Conservation (phyloP, 108 stramenopile genomes). For the Skeletonema grethae region DNA sequence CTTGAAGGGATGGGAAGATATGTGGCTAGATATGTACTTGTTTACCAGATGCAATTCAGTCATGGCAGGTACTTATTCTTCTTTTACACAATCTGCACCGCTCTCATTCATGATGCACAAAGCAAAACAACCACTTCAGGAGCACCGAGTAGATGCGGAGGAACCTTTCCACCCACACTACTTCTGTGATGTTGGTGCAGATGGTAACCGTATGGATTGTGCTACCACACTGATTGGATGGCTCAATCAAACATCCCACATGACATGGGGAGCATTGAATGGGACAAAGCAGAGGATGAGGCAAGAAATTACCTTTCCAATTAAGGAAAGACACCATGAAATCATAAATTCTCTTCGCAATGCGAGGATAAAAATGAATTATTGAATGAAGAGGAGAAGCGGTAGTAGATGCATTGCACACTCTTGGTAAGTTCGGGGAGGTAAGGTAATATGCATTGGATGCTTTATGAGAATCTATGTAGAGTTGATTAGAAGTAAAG, state of each 20-base stretch:
- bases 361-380: too few relatives aligned
- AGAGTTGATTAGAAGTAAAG: too few relatives aligned
- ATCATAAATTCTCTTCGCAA: too few relatives aligned
- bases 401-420: too few relatives aligned
- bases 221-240: background rate
- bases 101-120: slow-evolving; percentile 10
- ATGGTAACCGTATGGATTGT: slow-evolving; percentile 5
- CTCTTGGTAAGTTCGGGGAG: too few relatives aligned
- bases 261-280: background rate
- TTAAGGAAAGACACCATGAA: too few relatives aligned
- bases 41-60: slow-evolving; percentile 49
- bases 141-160: background rate
- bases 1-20: slow-evolving; percentile 44
- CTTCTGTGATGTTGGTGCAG: slow-evolving; percentile 10
- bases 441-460: too few relatives aligned
- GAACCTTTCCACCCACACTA: slow-evolving; percentile 4
- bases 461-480: too few relatives aligned
- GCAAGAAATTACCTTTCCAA: background rate
- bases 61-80: slow-evolving; percentile 44
- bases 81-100: slow-evolving; percentile 42
- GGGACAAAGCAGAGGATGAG: background rate
- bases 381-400: too few relatives aligned
- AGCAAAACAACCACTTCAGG: background rate
- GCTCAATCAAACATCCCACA: background rate
- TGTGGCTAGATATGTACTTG: slow-evolving; percentile 53